Evolutionary conservation across 805 yeast genomes (phyloP), one percentile per base, ranked within the genome.

Genomic region (Candida morakotiae): DNA sequence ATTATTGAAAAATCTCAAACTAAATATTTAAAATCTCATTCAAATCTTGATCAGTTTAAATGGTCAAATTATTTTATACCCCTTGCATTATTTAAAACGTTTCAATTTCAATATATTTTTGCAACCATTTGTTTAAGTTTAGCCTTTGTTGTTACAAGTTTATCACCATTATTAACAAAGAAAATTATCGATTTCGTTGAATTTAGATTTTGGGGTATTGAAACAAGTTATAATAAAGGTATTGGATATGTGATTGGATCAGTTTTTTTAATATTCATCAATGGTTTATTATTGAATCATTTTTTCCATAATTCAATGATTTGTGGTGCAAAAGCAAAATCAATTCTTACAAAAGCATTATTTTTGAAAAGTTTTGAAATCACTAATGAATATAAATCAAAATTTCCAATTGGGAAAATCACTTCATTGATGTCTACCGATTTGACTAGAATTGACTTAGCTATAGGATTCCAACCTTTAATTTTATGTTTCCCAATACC

Each of bases 161-260:
- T 79, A 21, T 77, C 80, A 25, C 89, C 95, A 1, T 63, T 87
- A 45, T 55, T 86, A 9, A 77, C 86, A 3, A 75, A 79, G 53
- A 67, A 73, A 25, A 63, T 87, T 40, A 83, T 87, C 43, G 66
- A 65, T 29, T 84, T 75, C 47, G 84, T 85, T n/a, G 77, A 73
- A 45, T 52, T 54, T 33, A 69, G 72, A 35, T 71, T 73, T 7
- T 52, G 56, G 18, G 74, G 75, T 6, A 57, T 69, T 10, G 59
- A 61, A 9, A 46, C 58, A 18, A 55, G 64, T 8, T 60, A 65
- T 39, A 81, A 79, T 23, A 64, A 60, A 28, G 96, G 95, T 41
- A 67, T 84, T 14, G 95, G 93, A 7, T 83, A 76, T 47, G 82
- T 89, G 7, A 61, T 87, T 33, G 95, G 89, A 14, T 69, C 84